Evolutionary conservation across 2,329 filamentous ascomycete species (phyloP).

Genomic region (Diaporthe sp.): DNA sequence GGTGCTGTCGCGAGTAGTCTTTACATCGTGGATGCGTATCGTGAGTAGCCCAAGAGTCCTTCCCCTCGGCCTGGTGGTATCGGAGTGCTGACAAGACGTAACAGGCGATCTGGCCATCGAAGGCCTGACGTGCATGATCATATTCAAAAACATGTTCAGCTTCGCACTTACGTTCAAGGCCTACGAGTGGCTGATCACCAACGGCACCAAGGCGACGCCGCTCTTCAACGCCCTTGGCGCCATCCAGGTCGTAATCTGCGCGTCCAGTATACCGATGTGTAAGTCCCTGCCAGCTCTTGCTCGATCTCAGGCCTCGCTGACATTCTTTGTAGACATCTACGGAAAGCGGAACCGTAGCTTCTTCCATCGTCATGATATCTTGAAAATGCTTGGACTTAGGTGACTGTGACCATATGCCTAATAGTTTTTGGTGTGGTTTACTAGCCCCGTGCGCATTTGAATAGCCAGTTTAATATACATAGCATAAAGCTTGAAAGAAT

Average conservation of each 20-base stretch:
- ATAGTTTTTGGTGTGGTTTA: background rate
- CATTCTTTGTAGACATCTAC: slow-evolving; percentile 71
- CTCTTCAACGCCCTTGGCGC: slow-evolving; percentile 79
- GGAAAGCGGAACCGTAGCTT: slow-evolving; percentile 84
- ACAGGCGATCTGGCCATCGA: slow-evolving; percentile 85
- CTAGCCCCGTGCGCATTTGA: background rate
- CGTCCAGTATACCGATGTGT: slow-evolving; percentile 83
- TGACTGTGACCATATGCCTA: slow-evolving; percentile 7
- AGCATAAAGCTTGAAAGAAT: background rate
- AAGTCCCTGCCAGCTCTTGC: slow-evolving; percentile 58
- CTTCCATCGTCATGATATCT: slow-evolving; percentile 80
- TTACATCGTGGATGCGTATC: slow-evolving; percentile 94
- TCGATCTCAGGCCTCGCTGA: background rate
- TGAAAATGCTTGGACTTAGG: slow-evolving; percentile 62
- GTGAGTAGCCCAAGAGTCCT: slow-evolving; percentile 61
- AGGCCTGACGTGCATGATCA: slow-evolving; percentile 88
- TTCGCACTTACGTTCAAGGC: slow-evolving; percentile 88
- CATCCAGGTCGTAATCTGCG: slow-evolving; percentile 83
- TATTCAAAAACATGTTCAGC: slow-evolving; percentile 96
- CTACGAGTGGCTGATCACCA: slow-evolving; percentile 82
- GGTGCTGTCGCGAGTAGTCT: slow-evolving; percentile 87
- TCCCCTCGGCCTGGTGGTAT: slow-evolving; percentile 4
- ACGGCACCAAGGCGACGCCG: slow-evolving; percentile 67
- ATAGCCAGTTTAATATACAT: background rate
- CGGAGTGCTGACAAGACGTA: slow-evolving; percentile 36